Conservation (phyloP, 1,284 basidiomycete genomes). For the Anthracocystis walkeri region DNA sequence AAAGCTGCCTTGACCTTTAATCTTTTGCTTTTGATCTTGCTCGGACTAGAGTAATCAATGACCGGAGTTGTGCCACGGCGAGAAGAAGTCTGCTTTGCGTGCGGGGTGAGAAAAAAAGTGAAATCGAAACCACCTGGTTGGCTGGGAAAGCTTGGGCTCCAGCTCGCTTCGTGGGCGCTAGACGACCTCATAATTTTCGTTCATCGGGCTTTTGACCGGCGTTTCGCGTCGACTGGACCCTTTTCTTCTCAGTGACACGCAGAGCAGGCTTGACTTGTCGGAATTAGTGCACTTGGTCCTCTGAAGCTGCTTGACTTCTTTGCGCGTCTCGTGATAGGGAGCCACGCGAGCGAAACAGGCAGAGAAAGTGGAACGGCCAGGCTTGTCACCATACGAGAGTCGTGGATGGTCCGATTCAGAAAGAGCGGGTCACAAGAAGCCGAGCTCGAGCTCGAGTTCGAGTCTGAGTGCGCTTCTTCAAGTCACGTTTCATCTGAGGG, state of each 20-base stretch:
- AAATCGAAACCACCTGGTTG: constrained; percentile 16
- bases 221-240: constrained; percentile 15
- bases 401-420: background rate
- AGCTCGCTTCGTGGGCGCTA: constrained; percentile 17
- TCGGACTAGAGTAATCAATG: background rate
- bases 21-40: background rate
- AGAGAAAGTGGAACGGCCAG: background rate
- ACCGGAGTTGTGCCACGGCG: constrained; percentile 18
- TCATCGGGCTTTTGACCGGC: constrained; percentile 39
- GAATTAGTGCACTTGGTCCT: constrained; percentile 14
- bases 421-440: background rate
- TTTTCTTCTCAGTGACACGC: background rate
- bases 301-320: background rate
- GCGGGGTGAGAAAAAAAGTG: constrained; percentile 1
- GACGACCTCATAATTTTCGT: constrained; percentile 5
- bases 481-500: constrained; percentile 6
- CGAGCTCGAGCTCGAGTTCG: background rate
- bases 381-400: background rate
- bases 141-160: background rate
- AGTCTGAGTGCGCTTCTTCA: too few relatives aligned
- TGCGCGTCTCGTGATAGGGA: constrained; percentile 2
- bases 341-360: background rate
- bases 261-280: background rate
- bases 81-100: background rate
- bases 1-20: background rate